A percentile compares a stretch with the other conserved stretches of the same genome.
Conservation (phyloP, 1,284 basidiomycete species). For the Phlebopus sp. region DNA sequence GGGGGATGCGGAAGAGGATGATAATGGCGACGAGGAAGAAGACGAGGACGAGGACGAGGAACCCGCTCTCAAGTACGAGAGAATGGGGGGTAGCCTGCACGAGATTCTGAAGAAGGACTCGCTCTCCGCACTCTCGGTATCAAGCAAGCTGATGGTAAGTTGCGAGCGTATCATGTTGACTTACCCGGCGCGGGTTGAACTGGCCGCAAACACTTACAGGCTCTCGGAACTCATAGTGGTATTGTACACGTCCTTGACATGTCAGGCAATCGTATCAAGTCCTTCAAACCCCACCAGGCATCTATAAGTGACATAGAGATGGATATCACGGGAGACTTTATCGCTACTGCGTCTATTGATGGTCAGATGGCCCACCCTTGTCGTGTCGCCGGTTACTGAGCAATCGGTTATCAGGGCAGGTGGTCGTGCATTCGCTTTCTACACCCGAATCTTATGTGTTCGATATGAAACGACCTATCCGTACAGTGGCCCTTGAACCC, state of each 20-base stretch:
- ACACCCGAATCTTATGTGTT: slow-evolving; percentile 84
- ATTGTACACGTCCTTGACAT: slow-evolving; percentile 87
- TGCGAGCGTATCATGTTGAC: background rate
- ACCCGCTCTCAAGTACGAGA: slow-evolving; percentile 87
- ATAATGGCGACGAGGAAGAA: slow-evolving; percentile 32
- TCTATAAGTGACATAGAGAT: slow-evolving; percentile 85
- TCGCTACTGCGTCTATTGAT: slow-evolving; percentile 92
- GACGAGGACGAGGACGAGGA: slow-evolving; percentile 74
- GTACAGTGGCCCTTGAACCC: slow-evolving; percentile 88
- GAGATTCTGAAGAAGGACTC: slow-evolving; percentile 89
- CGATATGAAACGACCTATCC: slow-evolving; percentile 92
- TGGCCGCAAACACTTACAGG: slow-evolving; percentile 43
- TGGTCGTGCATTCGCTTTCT: slow-evolving; percentile 84
- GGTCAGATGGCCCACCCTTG: slow-evolving; percentile 50
- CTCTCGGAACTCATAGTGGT: slow-evolving; percentile 88
- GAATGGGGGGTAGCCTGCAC: slow-evolving; percentile 70
- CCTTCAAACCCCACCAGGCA: slow-evolving; percentile 90
- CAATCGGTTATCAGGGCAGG: slow-evolving; percentile 61
- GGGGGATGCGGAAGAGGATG: slow-evolving; percentile 21
- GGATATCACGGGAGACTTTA: slow-evolving; percentile 84
- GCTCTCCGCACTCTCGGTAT: slow-evolving; percentile 79
- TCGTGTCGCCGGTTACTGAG: slow-evolving; percentile 10
- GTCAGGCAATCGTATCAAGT: slow-evolving; percentile 81
- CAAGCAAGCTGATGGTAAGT: slow-evolving; percentile 71
- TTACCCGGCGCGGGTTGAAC: too few relatives aligned